A percentile compares a stretch with the other conserved stretches of the same genome.
phyloP scores from a whole-genome alignment of 2,329 filamentous ascomycete species.

The Penicillium polonicum region DNA sequence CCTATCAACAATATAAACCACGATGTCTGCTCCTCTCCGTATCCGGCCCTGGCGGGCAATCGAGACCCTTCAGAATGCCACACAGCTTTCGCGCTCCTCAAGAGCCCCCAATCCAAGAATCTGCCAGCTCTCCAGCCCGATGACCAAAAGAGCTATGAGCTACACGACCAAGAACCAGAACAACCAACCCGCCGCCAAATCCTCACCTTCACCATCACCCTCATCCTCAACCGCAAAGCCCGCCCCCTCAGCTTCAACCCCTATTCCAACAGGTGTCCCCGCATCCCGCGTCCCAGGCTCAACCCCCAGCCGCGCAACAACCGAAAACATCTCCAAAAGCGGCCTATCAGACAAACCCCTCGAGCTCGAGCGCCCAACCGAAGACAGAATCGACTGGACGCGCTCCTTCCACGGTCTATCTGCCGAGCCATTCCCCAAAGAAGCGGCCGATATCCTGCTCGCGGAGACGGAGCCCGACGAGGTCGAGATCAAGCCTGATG shows the following conservation, averaged over 20 bases:
- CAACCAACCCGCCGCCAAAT: slow-evolving; percentile 11
- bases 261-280: slow-evolving; percentile 14
- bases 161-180: slow-evolving; percentile 16
- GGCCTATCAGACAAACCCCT: slow-evolving; percentile 39
- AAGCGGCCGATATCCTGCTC: slow-evolving; percentile 67
- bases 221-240: slow-evolving; percentile 2
- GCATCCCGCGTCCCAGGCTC: slow-evolving; percentile 20
- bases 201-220: slow-evolving; percentile 9
- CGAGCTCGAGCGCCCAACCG: slow-evolving; percentile 28
- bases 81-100: slow-evolving; percentile 14
- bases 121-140: slow-evolving; percentile 9
- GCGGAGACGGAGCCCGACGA: slow-evolving; percentile 68
- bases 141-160: slow-evolving; percentile 17
- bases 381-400: slow-evolving; percentile 71
- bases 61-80: slow-evolving; percentile 18
- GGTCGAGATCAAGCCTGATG: slow-evolving; percentile 96
- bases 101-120: slow-evolving; percentile 2
- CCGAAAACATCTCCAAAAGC: slow-evolving; percentile 40
- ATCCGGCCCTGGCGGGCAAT: slow-evolving; percentile 22
- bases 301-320: slow-evolving; percentile 32
- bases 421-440: slow-evolving; percentile 65
- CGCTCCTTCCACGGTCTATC: slow-evolving; percentile 79
- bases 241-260: slow-evolving; percentile 7
- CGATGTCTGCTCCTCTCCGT: slow-evolving; percentile 26
- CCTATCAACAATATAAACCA: slow-evolving; percentile 10